Evolutionary conservation across 2,329 filamentous ascomycete genomes (phyloP), one percentile per base, ranked within the genome.

Genomic region (Zymoseptoria crescenta): DNA sequence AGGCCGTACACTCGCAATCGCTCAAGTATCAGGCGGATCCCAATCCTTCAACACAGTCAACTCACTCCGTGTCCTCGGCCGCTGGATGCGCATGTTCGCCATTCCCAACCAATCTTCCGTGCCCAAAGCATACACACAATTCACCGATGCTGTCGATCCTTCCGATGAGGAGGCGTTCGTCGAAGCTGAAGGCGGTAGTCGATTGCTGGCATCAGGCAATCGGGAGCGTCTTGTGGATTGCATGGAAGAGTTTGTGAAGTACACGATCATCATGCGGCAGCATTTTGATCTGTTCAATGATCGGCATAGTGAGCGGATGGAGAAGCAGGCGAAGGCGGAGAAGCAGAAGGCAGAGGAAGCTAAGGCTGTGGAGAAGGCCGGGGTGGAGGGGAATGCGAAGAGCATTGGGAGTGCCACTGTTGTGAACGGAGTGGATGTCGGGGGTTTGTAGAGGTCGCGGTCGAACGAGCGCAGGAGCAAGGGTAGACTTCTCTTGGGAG

Each of bases 201-300:
- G 68, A n/a, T 52, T 70, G 10, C 64, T 65, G 63, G 57, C 61
- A 1, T 63, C 60, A 3, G 63, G 65, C 9, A 70, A 70, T 27
- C 62, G 68, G 1, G 68, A 70, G 48, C 41, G 68, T 49, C 69
- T 55, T 2, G 66, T 70, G 0, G 68, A 70, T n/a, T 72, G 72
- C 62, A 86, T 87, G 80, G 85, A 88, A 73, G 86, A 88, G 70
- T 81, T 88, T 71, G 84, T 88, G 3, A 87, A 87, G 69, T 87
- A 85, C 66, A 87, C 83, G 0, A 78, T 87, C 28, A 62, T 87
- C 1, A 86, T 87, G 83, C 73, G 83, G 56, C 80, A 80, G 24
- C 81, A 86, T 64, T 79, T 86, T 62, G 78, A 78, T 27, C 70
- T 87, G 2, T 87, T 87, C 68, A 79, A 76, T 1, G 84, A 87